Evolutionary conservation across 495 filamentous ascomycete genomes (phyloP), one percentile per base, ranked within the genome.

Genomic region (Poronia punctata): DNA sequence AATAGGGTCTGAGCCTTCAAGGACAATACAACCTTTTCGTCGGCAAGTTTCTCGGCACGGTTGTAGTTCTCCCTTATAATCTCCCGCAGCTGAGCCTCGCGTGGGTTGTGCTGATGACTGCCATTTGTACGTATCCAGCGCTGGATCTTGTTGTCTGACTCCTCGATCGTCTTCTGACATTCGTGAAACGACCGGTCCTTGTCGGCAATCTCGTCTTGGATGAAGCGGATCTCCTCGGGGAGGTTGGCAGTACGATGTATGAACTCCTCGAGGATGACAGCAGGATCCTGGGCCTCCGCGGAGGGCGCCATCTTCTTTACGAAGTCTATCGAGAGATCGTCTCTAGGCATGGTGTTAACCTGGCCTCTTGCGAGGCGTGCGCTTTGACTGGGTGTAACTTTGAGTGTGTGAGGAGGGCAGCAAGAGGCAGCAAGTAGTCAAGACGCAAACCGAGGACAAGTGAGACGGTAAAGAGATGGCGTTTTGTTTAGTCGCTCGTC

Each of bases 161-260:
- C 78, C 45, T 81, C 81, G 67, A 93, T 88, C 15, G 74, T 72
- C 28, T 70, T 70, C 27, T 83, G 69, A 53, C 80, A 84, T 24
- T 89, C 84, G 50, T 83, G 73, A 53, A 89, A 82, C 26, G 75
- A 62, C 38, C 78, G 76, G 56, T 98, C 90, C 64, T 96, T 96
- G 43, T 87, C 85, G 53, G 82, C 76, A 21, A 97, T 87, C 64
- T 98, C 92, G 54, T 96, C 92, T 61, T 95, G 84, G 49, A 95
- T 68, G 68, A 95, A 90, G 23, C 80, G 79, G 40, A 97, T 84
- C 62, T 98, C 92, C 9, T 83, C 83, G 12, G 92, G 89, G 6
- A 96, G 72, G 53, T 96, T 97, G 21, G 89, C 84, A 20, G 83
- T 82, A 71, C 66, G 55, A 63, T 94, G 86, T 38, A 89, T 80